Evolutionary conservation across 164 flowering plant genomes (phyloP).

Genomic region (grape (Vitis vinifera)): ASM3070453v1 NC_081812.1:9075001-9075500

Average conservation of each 20-base stretch:
- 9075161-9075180: no score
- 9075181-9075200: neutral
- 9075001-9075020: no score
- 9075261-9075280: conserved; percentile 97
- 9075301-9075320: conserved; percentile 99
- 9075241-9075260: conserved; percentile 92
- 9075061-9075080: no score
- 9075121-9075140: no score
- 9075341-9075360: conserved; percentile 99
- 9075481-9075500: neutral
- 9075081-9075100: no score
- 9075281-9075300: conserved; percentile 94
- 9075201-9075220: conserved; percentile 33
- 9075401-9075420: neutral
- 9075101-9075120: no score
- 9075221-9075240: conserved; percentile 93
- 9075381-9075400: conserved; percentile 6
- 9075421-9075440: neutral
- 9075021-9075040: no score
- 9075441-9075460: no score
- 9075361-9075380: conserved; percentile 85
- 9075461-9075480: neutral
- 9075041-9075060: no score
- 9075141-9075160: no score
- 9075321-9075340: conserved; percentile 98